Conservation (phyloP, 768 basidiomycete species). For the Tylopilus sp. region DNA sequence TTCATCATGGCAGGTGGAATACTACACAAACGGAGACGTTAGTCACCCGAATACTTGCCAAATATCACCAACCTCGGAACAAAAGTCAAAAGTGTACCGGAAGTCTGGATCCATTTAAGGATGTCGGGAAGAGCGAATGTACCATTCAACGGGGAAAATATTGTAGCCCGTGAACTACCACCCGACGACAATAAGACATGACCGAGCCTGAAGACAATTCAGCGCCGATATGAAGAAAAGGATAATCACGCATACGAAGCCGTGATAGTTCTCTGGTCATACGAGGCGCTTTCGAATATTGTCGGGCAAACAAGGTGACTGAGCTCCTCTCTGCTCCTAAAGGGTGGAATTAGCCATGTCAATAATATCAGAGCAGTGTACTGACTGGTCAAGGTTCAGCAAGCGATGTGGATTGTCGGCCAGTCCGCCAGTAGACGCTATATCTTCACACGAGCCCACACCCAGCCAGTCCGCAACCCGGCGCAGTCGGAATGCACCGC, state of each 20-base stretch:
- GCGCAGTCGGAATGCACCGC: conserved; percentile 55
- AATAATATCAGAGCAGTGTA: background rate
- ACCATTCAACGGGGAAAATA: conserved; percentile 49
- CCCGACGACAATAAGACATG: conserved; percentile 52
- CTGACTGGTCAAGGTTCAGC: conserved; percentile 37
- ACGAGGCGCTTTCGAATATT: background rate
- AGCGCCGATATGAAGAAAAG: conserved; percentile 3
- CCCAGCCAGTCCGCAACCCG: conserved; percentile 61
- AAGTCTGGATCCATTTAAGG: conserved; percentile 42
- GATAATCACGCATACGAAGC: conserved; percentile 36
- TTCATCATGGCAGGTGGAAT: conserved; percentile 36
- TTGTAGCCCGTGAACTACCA: conserved; percentile 31
- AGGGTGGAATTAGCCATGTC: conserved; percentile 9
- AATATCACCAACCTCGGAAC: conserved; percentile 44
- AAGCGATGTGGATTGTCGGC: conserved; percentile 33
- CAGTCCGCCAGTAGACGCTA: conserved; percentile 38
- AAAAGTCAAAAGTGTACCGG: conserved; percentile 38
- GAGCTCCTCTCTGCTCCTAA: conserved; percentile 18
- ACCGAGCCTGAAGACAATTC: conserved; percentile 43
- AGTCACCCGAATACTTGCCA: background rate
- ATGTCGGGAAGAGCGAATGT: conserved; percentile 38
- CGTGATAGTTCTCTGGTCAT: conserved; percentile 25
- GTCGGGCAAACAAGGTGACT: conserved; percentile 8
- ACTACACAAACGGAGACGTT: conserved; percentile 26
- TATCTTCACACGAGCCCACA: conserved; percentile 31